These are phyloP conservation scores for Cercospora sesami DNA, from an alignment of 2,329 filamentous ascomycete species.

Conservation along the genomic window DNA sequence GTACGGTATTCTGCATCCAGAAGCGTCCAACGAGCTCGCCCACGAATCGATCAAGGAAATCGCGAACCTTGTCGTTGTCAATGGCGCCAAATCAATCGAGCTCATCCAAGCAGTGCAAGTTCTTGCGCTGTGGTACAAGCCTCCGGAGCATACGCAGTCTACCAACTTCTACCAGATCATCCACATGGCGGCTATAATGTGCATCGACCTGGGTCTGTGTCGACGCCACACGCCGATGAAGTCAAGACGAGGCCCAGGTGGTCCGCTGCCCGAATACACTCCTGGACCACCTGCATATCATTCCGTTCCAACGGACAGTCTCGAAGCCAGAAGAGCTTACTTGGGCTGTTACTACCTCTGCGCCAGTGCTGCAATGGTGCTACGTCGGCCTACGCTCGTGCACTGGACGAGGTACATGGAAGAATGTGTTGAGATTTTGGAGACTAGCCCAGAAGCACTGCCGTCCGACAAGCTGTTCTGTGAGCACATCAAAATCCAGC, in stretches of 20 bases:
- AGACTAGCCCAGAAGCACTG: slow-evolving; percentile 57
- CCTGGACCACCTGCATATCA: slow-evolving; percentile 33
- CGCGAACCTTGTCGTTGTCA: slow-evolving; percentile 71
- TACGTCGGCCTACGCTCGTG: slow-evolving; percentile 59
- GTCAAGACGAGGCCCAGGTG: slow-evolving; percentile 38
- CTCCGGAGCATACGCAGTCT: slow-evolving; percentile 79
- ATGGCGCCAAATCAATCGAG: slow-evolving; percentile 79
- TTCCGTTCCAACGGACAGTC: slow-evolving; percentile 50
- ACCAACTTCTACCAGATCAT: slow-evolving; percentile 88
- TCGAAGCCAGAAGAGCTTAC: slow-evolving; percentile 61
- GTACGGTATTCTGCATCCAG: slow-evolving; percentile 52
- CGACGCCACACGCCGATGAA: slow-evolving; percentile 50
- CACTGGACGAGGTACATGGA: slow-evolving; percentile 65
- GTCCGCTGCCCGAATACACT: slow-evolving; percentile 38
- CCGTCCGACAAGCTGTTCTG: slow-evolving; percentile 58
- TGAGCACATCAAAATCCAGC: slow-evolving; percentile 60
- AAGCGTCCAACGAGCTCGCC: slow-evolving; percentile 62
- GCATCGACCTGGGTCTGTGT: slow-evolving; percentile 77
- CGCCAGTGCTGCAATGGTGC: slow-evolving; percentile 59
- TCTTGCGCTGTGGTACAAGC: slow-evolving; percentile 79
- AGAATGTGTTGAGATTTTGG: slow-evolving; percentile 60
- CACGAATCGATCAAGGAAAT: slow-evolving; percentile 71
- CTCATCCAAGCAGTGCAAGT: slow-evolving; percentile 77
- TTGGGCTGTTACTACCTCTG: slow-evolving; percentile 62
- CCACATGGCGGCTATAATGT: slow-evolving; percentile 78